Conservation (phyloP, 495 filamentous ascomycete genomes). For the Geoglossum glabrum region DNA sequence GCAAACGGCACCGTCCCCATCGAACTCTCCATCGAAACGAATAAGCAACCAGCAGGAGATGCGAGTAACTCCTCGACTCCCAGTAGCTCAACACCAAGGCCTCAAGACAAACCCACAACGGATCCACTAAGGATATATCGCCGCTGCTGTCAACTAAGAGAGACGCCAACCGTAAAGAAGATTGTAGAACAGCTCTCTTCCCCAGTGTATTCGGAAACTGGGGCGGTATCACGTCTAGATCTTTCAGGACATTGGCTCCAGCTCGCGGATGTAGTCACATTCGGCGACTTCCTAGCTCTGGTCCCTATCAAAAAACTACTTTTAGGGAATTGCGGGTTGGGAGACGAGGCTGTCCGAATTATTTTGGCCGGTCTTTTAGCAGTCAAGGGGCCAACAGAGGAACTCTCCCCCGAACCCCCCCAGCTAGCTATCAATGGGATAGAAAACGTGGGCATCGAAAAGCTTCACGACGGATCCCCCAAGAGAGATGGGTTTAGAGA, state of each 20-base stretch:
- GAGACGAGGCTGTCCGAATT: slow-evolving; percentile 66
- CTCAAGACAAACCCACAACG: slow-evolving; percentile 57
- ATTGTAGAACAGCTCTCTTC: slow-evolving; percentile 73
- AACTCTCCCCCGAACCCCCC: neutral
- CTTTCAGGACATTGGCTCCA: slow-evolving; percentile 69
- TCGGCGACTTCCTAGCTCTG: slow-evolving; percentile 84
- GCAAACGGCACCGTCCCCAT: slow-evolving; percentile 57
- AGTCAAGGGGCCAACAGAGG: slow-evolving; percentile 32
- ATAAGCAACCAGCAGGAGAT: slow-evolving; percentile 16
- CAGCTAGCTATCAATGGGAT: neutral
- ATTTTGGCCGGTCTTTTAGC: slow-evolving; percentile 74
- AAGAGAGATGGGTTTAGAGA: slow-evolving; percentile 13
- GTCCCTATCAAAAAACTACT: slow-evolving; percentile 74
- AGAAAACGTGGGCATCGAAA: neutral
- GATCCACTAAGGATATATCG: slow-evolving; percentile 87
- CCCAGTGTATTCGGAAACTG: slow-evolving; percentile 38
- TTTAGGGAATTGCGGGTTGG: slow-evolving; percentile 69
- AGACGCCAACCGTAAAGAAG: slow-evolving; percentile 73
- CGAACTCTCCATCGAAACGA: slow-evolving; percentile 35
- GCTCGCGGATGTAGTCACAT: slow-evolving; percentile 58
- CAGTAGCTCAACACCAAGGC: slow-evolving; percentile 22
- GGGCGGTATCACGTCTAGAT: slow-evolving; percentile 62
- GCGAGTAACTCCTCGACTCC: slow-evolving; percentile 4
- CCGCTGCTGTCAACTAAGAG: slow-evolving; percentile 80
- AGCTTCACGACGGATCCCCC: neutral